A percentile compares a stretch with the other conserved stretches of the same genome.
Evolutionary conservation across 139 green algal species (phyloP).

Genomic region (Closterium sp.): DNA sequence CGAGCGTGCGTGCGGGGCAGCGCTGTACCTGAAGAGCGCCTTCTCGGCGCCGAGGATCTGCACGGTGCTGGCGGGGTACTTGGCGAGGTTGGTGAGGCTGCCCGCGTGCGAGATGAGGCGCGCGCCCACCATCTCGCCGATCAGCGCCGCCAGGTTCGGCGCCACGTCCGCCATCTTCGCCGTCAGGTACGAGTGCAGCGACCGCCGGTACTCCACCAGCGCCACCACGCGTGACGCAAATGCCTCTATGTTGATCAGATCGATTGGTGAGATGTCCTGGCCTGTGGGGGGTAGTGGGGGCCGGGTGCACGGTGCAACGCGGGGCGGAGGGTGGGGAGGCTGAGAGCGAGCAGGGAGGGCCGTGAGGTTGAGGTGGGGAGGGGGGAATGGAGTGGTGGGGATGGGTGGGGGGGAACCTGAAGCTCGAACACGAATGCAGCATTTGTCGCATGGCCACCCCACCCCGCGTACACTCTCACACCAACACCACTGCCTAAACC

Average conservation of each 20-base stretch:
- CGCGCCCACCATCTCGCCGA: slow-evolving; percentile 95
- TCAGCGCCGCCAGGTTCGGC: slow-evolving; percentile 92
- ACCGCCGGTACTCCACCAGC: slow-evolving; percentile 88
- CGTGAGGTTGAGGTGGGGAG: not conserved
- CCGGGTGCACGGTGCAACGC: too few relatives aligned
- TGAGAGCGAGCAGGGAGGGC: not conserved
- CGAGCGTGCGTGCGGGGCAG: too few relatives aligned
- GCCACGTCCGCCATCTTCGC: slow-evolving; percentile 88
- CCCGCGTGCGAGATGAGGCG: slow-evolving; percentile 92
- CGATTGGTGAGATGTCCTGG: slow-evolving; percentile 96
- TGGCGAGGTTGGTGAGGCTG: slow-evolving; percentile 94
- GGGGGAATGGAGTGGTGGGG: not conserved
- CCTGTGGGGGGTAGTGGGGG: slow-evolving; percentile 44
- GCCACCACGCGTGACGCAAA: slow-evolving; percentile 92
- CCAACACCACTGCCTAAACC: not conserved
- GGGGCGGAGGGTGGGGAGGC: not conserved
- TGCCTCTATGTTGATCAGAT: slow-evolving; percentile 96
- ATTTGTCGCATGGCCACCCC: not conserved
- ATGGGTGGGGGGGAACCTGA: not conserved
- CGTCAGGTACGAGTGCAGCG: slow-evolving; percentile 77
- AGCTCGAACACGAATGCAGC: not conserved
- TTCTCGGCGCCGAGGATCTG: slow-evolving; percentile 99
- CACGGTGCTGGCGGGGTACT: slow-evolving; percentile 96
- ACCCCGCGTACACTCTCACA: not conserved
- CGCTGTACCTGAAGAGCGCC: slow-evolving; percentile 83